Conservation (phyloP, 1,284 basidiomycete species). For the Rhodofomes roseus region DNA sequence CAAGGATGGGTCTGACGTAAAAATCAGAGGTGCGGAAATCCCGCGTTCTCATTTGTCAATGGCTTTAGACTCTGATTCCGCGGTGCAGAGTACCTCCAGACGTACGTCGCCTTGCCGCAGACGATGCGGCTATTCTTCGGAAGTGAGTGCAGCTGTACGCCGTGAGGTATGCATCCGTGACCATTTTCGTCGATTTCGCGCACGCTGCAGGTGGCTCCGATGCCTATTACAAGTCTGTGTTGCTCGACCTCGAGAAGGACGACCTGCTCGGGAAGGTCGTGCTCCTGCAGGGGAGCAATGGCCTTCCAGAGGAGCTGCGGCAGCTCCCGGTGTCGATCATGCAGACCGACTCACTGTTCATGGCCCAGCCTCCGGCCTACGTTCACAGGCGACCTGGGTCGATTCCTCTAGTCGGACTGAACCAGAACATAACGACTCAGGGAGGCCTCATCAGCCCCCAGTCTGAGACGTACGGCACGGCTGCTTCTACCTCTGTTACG, state of each 20-base stretch:
- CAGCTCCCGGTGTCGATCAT: constrained; percentile 52
- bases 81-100: constrained; percentile 63
- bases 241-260: constrained; percentile 43
- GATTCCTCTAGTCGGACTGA: constrained; percentile 16
- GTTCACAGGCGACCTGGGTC: constrained; percentile 39
- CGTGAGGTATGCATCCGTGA: background rate
- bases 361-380: constrained; percentile 40
- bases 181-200: constrained; percentile 3
- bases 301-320: constrained; percentile 43
- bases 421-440: constrained; percentile 23
- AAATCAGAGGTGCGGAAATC: constrained; percentile 61
- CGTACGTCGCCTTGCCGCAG: constrained; percentile 72
- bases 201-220: constrained; percentile 35
- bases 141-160: constrained; percentile 37
- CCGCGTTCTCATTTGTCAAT: background rate
- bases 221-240: constrained; percentile 37
- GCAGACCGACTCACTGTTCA: constrained; percentile 62
- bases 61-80: constrained; percentile 1
- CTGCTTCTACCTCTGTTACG: constrained; percentile 12
- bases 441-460: constrained; percentile 31
- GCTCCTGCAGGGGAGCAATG: constrained; percentile 47
- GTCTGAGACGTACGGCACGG: constrained; percentile 26
- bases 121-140: constrained; percentile 71
- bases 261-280: constrained; percentile 66
- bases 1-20: constrained; percentile 61